These are phyloP conservation scores for Boletus sp. DNA, from an alignment of 768 basidiomycete genomes.

Conservation along the genomic window DNA sequence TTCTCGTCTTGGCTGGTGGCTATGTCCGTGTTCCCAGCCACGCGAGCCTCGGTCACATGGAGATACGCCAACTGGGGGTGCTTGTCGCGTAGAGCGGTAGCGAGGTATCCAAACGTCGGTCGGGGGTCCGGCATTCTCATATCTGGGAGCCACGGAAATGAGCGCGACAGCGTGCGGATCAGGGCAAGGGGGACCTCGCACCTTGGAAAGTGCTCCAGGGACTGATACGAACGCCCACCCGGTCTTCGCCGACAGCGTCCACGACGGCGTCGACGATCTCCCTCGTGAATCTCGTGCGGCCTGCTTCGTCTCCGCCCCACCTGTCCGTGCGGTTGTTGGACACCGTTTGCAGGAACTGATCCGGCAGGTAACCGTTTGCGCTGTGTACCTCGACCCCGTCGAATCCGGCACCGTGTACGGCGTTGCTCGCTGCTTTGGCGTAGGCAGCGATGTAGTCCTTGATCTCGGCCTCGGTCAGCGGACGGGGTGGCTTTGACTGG, in stretches of 20 bases:
- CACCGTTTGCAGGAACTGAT: constrained; percentile 62
- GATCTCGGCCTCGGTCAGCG: constrained; percentile 31
- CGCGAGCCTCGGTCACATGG: constrained; percentile 45
- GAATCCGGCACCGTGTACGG: constrained; percentile 38
- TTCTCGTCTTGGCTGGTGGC: constrained; percentile 16
- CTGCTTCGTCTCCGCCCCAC: constrained; percentile 67
- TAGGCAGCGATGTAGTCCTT: constrained; percentile 29
- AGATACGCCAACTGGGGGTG: constrained; percentile 45
- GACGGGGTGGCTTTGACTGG: constrained; percentile 14
- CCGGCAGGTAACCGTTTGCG: constrained; percentile 46
- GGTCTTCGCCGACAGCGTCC: constrained; percentile 49
- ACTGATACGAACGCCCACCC: constrained; percentile 53
- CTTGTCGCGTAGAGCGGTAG: constrained; percentile 36
- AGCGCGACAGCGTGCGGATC: neutral
- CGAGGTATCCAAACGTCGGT: constrained; percentile 52
- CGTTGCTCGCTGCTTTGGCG: constrained; percentile 32
- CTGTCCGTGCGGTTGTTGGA: constrained; percentile 57
- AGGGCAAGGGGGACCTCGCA: constrained; percentile 11
- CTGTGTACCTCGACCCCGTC: constrained; percentile 46
- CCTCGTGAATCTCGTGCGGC: constrained; percentile 52
- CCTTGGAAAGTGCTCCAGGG: constrained; percentile 50
- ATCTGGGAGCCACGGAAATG: constrained; percentile 23
- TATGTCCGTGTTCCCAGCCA: constrained; percentile 3
- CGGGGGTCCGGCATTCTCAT: constrained; percentile 55
- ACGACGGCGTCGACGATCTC: constrained; percentile 53